Evolutionary conservation across 768 basidiomycete genomes (phyloP).

Genomic region (Piloderma croceum): DNA sequence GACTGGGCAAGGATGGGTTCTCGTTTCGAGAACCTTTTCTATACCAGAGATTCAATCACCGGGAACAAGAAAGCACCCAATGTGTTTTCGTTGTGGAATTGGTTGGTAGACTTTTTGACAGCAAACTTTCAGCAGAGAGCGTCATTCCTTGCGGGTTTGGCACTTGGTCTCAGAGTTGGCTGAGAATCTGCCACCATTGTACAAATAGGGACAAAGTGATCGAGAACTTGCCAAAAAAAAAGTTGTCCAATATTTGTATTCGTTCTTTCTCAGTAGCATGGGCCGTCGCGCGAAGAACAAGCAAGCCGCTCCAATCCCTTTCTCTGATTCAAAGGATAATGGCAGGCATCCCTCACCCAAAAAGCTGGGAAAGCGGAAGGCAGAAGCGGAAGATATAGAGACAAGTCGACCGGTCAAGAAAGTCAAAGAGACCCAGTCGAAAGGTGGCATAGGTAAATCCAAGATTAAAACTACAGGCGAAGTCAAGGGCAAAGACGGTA

Average conservation of each 20-base stretch:
- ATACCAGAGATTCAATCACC: constrained; percentile 53
- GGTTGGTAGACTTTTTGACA: constrained; percentile 75
- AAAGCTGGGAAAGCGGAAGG: constrained; percentile 73
- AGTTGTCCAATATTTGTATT: too few relatives aligned
- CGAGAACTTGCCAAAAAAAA: too few relatives aligned
- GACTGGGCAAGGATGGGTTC: constrained; percentile 68
- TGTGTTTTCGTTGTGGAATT: constrained; percentile 56
- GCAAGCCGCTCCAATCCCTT: constrained; percentile 63
- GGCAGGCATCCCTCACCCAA: constrained; percentile 36
- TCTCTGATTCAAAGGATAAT: constrained; percentile 35
- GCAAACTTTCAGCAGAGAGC: constrained; percentile 92
- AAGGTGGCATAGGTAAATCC: constrained; percentile 15
- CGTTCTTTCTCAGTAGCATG: constrained; percentile 39
- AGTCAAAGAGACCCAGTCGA: constrained; percentile 13
- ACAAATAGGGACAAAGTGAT: too few relatives aligned
- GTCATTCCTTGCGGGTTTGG: constrained; percentile 80
- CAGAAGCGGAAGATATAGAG: constrained; percentile 34
- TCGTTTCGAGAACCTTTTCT: constrained; percentile 70
- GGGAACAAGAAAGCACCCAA: constrained; percentile 59
- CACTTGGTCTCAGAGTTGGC: constrained; percentile 76
- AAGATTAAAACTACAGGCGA: constrained; percentile 14
- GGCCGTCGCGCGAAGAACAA: constrained; percentile 84
- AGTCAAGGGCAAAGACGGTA: too few relatives aligned
- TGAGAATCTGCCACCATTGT: too few relatives aligned
- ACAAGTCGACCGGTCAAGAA: constrained; percentile 36